Percentiles rank a stretch among this genome's conserved stretches.
Conservation (phyloP, 768 basidiomycete species). For the Boletus pseudo-olivaceus region DNA sequence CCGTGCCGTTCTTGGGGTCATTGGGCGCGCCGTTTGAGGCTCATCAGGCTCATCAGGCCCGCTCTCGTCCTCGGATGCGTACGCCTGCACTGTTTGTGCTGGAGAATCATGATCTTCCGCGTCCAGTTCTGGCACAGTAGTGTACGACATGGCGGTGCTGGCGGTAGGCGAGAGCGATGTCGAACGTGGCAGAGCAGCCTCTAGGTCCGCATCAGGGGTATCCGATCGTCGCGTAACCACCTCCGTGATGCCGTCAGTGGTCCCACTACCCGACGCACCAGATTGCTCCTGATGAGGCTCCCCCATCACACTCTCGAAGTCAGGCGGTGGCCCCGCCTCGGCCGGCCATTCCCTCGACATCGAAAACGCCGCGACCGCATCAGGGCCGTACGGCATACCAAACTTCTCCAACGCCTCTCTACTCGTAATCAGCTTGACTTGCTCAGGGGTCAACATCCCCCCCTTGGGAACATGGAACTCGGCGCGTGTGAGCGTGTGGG, state of each 20-base stretch:
- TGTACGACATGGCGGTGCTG: slow-evolving; percentile 15
- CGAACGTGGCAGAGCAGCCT: neutral
- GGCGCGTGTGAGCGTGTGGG: slow-evolving; percentile 68
- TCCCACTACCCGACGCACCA: neutral
- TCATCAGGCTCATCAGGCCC: slow-evolving; percentile 3
- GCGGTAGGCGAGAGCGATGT: neutral
- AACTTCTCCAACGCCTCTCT: slow-evolving; percentile 65
- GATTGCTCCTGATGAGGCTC: neutral
- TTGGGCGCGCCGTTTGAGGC: slow-evolving; percentile 14
- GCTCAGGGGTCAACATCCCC: slow-evolving; percentile 44
- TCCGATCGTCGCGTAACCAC: neutral
- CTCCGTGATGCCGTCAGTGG: neutral
- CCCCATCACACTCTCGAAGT: slow-evolving; percentile 39
- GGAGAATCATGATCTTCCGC: neutral
- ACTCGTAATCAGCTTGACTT: slow-evolving; percentile 65
- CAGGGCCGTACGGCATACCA: slow-evolving; percentile 72
- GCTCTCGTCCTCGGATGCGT: slow-evolving; percentile 1
- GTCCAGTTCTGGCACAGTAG: slow-evolving; percentile 5
- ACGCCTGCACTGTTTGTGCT: neutral
- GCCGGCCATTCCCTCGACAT: slow-evolving; percentile 42
- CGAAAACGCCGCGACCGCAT: slow-evolving; percentile 60
- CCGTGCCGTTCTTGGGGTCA: slow-evolving; percentile 20
- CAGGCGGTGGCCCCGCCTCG: slow-evolving; percentile 42
- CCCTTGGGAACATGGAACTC: slow-evolving; percentile 59
- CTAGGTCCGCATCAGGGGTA: neutral